These are phyloP conservation scores for Cymbopogon citratus DNA, from an alignment of 176 grass and related monocot species.

Conservation along the genomic window DNA sequence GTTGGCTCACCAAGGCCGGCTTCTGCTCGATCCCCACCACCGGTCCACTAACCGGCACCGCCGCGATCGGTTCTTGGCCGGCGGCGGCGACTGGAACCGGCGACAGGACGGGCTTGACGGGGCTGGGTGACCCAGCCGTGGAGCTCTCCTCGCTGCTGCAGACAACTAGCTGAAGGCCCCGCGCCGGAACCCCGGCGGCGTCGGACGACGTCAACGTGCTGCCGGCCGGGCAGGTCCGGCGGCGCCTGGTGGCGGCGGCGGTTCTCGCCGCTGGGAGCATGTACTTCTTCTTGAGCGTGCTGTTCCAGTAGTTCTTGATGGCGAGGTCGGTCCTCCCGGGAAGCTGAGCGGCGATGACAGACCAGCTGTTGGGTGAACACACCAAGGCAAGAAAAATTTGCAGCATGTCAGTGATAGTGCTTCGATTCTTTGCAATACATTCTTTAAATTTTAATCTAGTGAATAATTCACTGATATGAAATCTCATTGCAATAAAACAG, in stretches of 20 bases:
- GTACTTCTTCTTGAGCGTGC: slow-evolving; percentile 51
- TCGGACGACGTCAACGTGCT: slow-evolving; percentile 34
- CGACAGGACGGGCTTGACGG: background rate
- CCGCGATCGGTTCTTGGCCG: background rate
- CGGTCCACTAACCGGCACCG: background rate
- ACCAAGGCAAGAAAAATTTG: background rate
- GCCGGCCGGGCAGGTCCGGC: background rate
- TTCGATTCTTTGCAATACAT: background rate
- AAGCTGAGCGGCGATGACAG: slow-evolving; percentile 37
- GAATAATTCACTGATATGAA: background rate
- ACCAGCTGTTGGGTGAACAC: slow-evolving; percentile 36
- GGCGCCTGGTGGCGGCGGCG: no score
- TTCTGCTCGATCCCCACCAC: slow-evolving; percentile 4
- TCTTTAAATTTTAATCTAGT: background rate
- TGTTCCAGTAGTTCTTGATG: slow-evolving; percentile 72
- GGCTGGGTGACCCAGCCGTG: slow-evolving; percentile 2
- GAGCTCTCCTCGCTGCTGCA: slow-evolving; percentile 29
- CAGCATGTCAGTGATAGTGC: background rate
- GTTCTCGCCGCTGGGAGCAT: slow-evolving; percentile 12
- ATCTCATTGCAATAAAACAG: background rate
- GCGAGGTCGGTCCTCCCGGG: slow-evolving; percentile 53
- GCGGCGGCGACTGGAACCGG: background rate
- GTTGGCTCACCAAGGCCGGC: background rate
- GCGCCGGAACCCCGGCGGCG: background rate
- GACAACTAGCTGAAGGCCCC: background rate